Base-by-base conservation (phyloP, 1,284 basidiomycete species). In the Boletus mariae region DNA sequence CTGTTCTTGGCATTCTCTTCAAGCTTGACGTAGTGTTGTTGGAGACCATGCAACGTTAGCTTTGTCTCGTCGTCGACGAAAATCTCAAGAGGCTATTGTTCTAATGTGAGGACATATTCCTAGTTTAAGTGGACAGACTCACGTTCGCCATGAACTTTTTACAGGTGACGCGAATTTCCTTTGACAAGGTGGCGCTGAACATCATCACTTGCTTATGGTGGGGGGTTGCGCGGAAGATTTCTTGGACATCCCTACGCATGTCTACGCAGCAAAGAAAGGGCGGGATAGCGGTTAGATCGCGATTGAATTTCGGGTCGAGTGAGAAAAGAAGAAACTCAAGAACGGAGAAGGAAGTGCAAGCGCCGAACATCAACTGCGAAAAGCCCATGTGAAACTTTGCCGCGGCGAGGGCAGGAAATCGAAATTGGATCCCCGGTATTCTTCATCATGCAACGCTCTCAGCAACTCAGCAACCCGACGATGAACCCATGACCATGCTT, bases 171-270 rank as follows among this genome's bases (percentile, higher is more conserved):
- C 97, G 84, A 57, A 99, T 96, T 61, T 99, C 97, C 80, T 99
- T 99, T 54, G 94, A 86, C 57, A 99, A 78, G 1, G 97, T 99
- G 45, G 97, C 97, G 65, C 93, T 96, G 81, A 99, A 99, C 97
- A 99, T 99, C 97, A 99, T 99, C 61, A 99, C 97, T 81, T 99
- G 97, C 80, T 99, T 99, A 84, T 98, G 94, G 75, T 98, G 96
- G 54, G 97, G 97, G n/a, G 97, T 99, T 15, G 94, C 85, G 64
- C 95, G 90, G 86, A 99, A 99, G 67, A 99, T 98, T 78, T 99
- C 97, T 84, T 99, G 97, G 58, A 99, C 96, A 72, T 99, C 97
- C 66, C 97, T 92, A 74, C 97, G 96, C 97, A 99, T 99, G 87
- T 99, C 96, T 98, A 73, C 66, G 67, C 54, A 61, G 58, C 50